Evolutionary conservation across 805 yeast genomes (phyloP).

Genomic region (Kuraishia molischiana): DNA sequence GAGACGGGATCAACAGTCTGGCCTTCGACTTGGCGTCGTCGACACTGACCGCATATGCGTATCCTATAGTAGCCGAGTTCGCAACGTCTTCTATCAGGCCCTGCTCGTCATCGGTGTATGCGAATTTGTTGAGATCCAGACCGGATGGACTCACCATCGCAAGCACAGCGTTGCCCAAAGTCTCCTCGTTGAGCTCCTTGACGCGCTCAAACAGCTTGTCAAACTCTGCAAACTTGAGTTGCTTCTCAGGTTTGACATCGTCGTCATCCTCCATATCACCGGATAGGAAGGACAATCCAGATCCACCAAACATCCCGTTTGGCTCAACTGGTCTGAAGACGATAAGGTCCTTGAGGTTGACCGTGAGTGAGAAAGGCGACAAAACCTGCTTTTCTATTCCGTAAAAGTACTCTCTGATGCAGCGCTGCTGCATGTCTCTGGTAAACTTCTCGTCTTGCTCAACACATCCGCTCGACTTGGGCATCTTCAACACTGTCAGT

Average conservation of each 20-base stretch:
- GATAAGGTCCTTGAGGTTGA: conserved; percentile 48
- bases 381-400: conserved; percentile 59
- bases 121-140: conserved; percentile 14
- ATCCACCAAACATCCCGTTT: neutral
- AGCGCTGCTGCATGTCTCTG: conserved; percentile 63
- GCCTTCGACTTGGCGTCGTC: conserved; percentile 67
- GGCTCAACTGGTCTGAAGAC: conserved; percentile 49
- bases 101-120: conserved; percentile 26
- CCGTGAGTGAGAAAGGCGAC: conserved; percentile 80
- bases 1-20: conserved; percentile 76
- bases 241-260: conserved; percentile 3
- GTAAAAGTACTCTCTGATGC: conserved; percentile 83
- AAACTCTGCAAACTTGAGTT: conserved; percentile 2
- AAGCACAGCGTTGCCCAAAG: conserved; percentile 66
- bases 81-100: conserved; percentile 38
- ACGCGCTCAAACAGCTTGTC: conserved; percentile 14
- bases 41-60: conserved; percentile 45
- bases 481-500: conserved; percentile 47
- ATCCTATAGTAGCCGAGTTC: conserved; percentile 64
- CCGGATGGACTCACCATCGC: conserved; percentile 44
- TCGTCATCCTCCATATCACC: conserved; percentile 17
- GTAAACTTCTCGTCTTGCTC: conserved; percentile 60
- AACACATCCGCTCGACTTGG: conserved; percentile 68
- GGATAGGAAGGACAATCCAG: conserved; percentile 12
- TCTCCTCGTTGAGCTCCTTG: conserved; percentile 36